Evolutionary conservation across 2,329 filamentous ascomycete genomes (phyloP).

Genomic region (Microsporum audouinii): DNA sequence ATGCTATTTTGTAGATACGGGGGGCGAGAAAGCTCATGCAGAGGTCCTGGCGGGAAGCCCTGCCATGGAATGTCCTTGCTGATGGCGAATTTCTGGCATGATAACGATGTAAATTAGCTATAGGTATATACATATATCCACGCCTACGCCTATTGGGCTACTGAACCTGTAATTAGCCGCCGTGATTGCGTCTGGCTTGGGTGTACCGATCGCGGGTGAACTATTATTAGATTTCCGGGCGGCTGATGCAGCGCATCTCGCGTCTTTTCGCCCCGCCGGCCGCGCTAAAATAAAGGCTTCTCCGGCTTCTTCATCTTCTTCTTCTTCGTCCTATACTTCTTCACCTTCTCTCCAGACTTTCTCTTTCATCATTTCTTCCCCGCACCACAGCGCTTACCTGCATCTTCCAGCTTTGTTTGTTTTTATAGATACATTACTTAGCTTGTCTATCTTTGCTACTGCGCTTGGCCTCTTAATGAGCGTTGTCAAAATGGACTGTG

Average conservation of each 20-base stretch:
- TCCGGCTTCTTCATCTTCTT: neutral
- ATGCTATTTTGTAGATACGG: conserved; percentile 23
- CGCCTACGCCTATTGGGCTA: neutral
- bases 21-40: conserved; percentile 32
- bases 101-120: neutral
- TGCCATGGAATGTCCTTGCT: conserved; percentile 31
- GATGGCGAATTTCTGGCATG: conserved; percentile 31
- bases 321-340: neutral
- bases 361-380: neutral
- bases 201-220: neutral
- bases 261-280: conserved; percentile 1
- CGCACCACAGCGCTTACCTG: neutral
- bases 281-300: conserved; percentile 4
- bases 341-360: neutral
- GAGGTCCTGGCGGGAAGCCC: conserved; percentile 28
- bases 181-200: neutral
- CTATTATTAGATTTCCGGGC: conserved; percentile 1
- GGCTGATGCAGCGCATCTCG: neutral
- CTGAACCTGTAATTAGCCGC: neutral
- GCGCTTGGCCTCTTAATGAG: neutral
- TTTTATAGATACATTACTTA: neutral
- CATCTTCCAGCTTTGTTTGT: neutral
- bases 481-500: conserved; percentile 11
- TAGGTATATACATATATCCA: neutral
- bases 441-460: neutral